A percentile compares a stretch with the other conserved stretches of the same genome.
phyloP scores from a whole-genome alignment of 2,329 filamentous ascomycete genomes.

The Colletotrichum sp. region DNA sequence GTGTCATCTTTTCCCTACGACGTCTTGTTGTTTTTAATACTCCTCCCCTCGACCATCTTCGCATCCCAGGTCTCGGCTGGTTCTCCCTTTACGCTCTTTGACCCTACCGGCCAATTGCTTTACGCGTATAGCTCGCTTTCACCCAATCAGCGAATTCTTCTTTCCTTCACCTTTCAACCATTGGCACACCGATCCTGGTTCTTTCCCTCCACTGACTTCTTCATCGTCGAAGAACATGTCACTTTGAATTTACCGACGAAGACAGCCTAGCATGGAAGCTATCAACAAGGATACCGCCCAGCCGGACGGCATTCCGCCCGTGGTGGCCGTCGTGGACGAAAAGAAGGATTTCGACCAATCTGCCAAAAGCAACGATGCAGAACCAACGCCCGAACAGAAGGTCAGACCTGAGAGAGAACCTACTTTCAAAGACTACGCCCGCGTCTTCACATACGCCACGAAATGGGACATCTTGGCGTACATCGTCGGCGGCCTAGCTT shows the following conservation, averaged over 20 bases:
- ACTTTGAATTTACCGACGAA: not conserved
- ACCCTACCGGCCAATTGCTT: not conserved
- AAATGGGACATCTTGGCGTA: constrained; percentile 56
- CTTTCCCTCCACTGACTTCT: not conserved
- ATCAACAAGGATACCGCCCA: not conserved
- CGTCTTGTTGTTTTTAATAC: not conserved
- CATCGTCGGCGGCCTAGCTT: constrained; percentile 49
- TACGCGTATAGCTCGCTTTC: not conserved
- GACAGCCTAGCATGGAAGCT: not conserved
- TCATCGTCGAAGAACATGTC: not conserved
- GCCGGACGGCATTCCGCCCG: not conserved
- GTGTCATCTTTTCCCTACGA: not conserved
- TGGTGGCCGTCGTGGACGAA: not conserved
- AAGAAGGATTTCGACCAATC: not conserved
- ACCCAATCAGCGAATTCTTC: not conserved
- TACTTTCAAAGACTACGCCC: constrained; percentile 49
- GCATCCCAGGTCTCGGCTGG: not conserved
- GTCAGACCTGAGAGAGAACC: constrained; percentile 50
- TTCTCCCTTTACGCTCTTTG: not conserved
- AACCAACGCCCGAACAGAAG: constrained; percentile 36
- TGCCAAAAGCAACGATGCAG: constrained; percentile 25
- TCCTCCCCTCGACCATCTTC: not conserved
- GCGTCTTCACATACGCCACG: constrained; percentile 60
- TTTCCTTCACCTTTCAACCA: not conserved
- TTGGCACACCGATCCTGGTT: not conserved